Evolutionary conservation across 441 rosid species (phyloP).

Genomic region (Pelargonium australe): DNA sequence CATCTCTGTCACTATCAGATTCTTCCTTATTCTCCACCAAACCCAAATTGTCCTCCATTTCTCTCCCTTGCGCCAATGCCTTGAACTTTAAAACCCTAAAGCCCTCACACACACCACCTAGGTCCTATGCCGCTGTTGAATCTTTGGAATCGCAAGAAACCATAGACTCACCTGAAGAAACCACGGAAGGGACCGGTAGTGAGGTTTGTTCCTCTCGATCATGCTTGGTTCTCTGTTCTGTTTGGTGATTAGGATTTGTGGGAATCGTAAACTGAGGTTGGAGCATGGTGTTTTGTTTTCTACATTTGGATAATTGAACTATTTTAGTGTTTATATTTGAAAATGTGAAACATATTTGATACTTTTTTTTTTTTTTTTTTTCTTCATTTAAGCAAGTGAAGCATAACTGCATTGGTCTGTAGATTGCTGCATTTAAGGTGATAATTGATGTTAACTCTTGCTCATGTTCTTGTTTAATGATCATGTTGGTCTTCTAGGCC

Average conservation of each 20-base stretch:
- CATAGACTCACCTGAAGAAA: slow-evolving; percentile 24
- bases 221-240: slow-evolving; percentile 4
- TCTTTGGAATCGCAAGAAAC: slow-evolving; percentile 25
- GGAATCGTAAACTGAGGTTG: neutral
- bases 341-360: neutral
- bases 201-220: slow-evolving; percentile 27
- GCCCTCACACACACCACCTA: slow-evolving; percentile 29
- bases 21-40: slow-evolving; percentile 31
- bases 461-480: neutral
- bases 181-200: slow-evolving; percentile 25
- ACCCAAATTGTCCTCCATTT: slow-evolving; percentile 31
- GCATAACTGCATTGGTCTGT: neutral
- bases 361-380: too few relatives aligned
- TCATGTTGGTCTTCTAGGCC: neutral
- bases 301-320: neutral
- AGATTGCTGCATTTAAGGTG: neutral
- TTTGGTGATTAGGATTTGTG: neutral
- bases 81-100: slow-evolving; percentile 29
- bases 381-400: neutral
- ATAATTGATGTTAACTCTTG: neutral
- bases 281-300: neutral
- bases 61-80: slow-evolving; percentile 28
- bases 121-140: slow-evolving; percentile 56
- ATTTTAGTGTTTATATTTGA: neutral
- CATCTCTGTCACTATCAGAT: slow-evolving; percentile 35